Evolutionary conservation across 1,284 basidiomycete species (phyloP), one percentile per base, ranked within the genome.

Genomic region (Tilletia horrida): DNA sequence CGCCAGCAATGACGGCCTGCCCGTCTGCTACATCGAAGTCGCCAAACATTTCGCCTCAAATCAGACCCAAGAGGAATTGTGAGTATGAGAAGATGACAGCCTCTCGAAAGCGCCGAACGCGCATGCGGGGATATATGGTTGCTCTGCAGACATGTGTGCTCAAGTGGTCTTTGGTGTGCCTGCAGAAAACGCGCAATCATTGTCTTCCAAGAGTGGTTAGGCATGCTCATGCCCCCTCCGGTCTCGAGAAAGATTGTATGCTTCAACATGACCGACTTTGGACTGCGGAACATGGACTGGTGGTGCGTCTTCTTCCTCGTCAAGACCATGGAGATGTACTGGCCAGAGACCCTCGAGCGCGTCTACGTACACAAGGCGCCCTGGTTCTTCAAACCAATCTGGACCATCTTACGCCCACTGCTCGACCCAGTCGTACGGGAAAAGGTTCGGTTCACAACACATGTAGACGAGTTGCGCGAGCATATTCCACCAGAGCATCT

Each of bases 361-460:
- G 71, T 79, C 31, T 78, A 77, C 42, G 76, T 78, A 13, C 76
- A 78, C 64, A 70, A 75, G 45, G 74, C 77, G 23, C 77, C 77
- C 1, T 79, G 77, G 77, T 76, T 79, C 69, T 79, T 79, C 62
- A 76, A 74, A 62, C 76, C 76, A 3, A 77, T 79, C 63, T 79
- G 77, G 77, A 69, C 71, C 59, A 78, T 79, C 47, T 66, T 79
- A 3, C 67, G 73, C 27, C 77, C 77, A 9, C 64, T 79, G 42
- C 62, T 79, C 23, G 76, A 79, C 69, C 77, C 77, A 0, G 73
- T 79, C 8, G 77, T 79, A 35, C 63, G 77, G 40, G 77, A 79
- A 67, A 79, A 79, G 64, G 70, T 79, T 11, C 73, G 71, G 42
- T 68, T 79, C 35, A 79, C 77, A 7, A 71, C 70, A 66, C 72